These are phyloP conservation scores for Entomortierella chlamydospora DNA, from an alignment of 192 early-diverging fungal genomes.

Conservation along the genomic window DNA sequence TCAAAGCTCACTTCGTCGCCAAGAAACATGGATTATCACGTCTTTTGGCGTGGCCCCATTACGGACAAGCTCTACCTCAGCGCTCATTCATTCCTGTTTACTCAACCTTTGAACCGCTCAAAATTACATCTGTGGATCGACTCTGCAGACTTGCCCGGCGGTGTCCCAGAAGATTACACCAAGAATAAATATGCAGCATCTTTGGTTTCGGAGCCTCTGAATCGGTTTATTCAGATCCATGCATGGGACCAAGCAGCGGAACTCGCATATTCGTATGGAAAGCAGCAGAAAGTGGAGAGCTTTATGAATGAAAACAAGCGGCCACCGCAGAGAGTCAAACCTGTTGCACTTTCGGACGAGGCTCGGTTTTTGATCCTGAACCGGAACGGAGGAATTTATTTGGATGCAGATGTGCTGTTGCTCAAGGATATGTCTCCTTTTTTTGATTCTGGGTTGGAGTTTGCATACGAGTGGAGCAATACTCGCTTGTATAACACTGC, in stretches of 20 bases:
- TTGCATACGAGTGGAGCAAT: slow-evolving; percentile 55
- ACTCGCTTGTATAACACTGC: slow-evolving; percentile 52
- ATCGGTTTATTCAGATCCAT: slow-evolving; percentile 27
- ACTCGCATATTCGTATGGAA: slow-evolving; percentile 8
- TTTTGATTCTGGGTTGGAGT: slow-evolving; percentile 39
- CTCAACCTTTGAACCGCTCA: slow-evolving; percentile 45
- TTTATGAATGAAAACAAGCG: no score
- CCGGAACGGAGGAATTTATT: slow-evolving; percentile 50
- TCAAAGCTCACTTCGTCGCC: neutral
- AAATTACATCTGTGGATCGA: slow-evolving; percentile 49
- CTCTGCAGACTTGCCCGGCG: slow-evolving; percentile 34
- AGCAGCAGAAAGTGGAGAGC: neutral
- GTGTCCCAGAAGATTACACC: slow-evolving; percentile 32
- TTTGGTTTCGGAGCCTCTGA: slow-evolving; percentile 8
- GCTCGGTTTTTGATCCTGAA: slow-evolving; percentile 53
- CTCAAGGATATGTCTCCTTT: slow-evolving; percentile 51
- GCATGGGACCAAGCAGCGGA: slow-evolving; percentile 39
- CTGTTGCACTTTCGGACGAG: slow-evolving; percentile 48
- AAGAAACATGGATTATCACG: slow-evolving; percentile 41
- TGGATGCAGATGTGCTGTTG: slow-evolving; percentile 52
- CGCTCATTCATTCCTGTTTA: slow-evolving; percentile 41
- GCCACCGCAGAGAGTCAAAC: no score
- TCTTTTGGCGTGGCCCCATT: slow-evolving; percentile 53
- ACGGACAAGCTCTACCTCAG: slow-evolving; percentile 48
- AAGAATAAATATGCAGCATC: slow-evolving; percentile 25